Evolutionary conservation across 441 rosid species (phyloP), one percentile per base, ranked within the genome.

Genomic region (Manihot esculenta): DNA sequence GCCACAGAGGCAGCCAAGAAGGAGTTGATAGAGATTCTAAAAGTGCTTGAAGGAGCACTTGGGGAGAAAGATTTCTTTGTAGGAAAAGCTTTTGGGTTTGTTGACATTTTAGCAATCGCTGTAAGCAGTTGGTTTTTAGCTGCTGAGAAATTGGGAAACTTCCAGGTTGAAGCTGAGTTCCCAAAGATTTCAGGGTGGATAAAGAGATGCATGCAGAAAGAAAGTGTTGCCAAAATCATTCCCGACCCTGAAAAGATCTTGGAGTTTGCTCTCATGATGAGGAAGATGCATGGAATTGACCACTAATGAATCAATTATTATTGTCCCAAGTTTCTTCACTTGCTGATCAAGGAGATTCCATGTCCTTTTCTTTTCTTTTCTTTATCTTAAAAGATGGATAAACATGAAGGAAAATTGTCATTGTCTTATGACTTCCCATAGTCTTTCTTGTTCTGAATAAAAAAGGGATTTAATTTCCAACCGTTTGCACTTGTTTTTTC

Each of bases 171-270:
- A 58, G 70, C 69, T 1, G 68, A 70, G 41, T 80, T 85, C 71
- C 90, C 90, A 24, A 86, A 86, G 44, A 0, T 86, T 20, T 72
- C 83, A 1, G 81, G 78, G 0, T 86, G 88, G 88, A 59, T 74
- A 15, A 79, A 80, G 62, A 80, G 82, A 68, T 85, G 88, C 78
- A 26, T 69, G 81, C 41, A 80, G 63, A 80, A 80, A 55, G 82
- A 76, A 26, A 79, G 54, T 51, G 88, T 84, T 21, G 75, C 83
- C 33, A 79, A 82, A 18, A 74, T 60, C 33, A 35, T 84, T n/a
- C 80, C 89, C 5, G 80, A 78, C 48, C 79, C 85, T 0, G 80
- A 80, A 61, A 82, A 82, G 79, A 74, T 84, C 11, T 71, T 71
- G 44, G 85, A 79, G 42, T 79, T 76, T 64, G 50, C 75, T 50